A percentile compares a stretch with the other conserved stretches of the same genome.
phyloP scores from a whole-genome alignment of 257 asterid genomes.

The Scutellaria baicalensis region DNA sequence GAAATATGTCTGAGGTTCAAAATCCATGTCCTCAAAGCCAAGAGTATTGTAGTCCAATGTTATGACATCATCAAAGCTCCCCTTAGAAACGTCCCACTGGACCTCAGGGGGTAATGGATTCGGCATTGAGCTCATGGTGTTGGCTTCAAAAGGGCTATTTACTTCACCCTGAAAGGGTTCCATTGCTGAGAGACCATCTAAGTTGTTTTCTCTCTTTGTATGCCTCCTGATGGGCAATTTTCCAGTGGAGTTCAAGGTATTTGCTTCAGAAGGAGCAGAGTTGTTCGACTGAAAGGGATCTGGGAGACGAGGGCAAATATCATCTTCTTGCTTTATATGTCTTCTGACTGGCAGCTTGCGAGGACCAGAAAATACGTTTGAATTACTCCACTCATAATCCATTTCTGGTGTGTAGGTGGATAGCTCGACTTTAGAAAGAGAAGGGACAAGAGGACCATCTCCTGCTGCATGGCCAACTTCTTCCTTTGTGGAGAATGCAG shows the following conservation, averaged over 20 bases:
- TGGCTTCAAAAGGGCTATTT: slow-evolving; percentile 17
- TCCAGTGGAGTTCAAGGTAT: slow-evolving; percentile 27
- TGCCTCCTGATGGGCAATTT: slow-evolving; percentile 50
- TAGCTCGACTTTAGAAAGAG: slow-evolving; percentile 1
- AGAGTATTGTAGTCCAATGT: slow-evolving; percentile 34
- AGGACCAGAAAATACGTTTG: slow-evolving; percentile 36
- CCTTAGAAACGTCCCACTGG: slow-evolving; percentile 52
- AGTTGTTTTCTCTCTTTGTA: slow-evolving; percentile 25
- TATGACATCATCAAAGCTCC: slow-evolving; percentile 38
- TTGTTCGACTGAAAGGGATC: slow-evolving; percentile 24
- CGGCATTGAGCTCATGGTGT: neutral
- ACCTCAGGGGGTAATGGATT: slow-evolving; percentile 25
- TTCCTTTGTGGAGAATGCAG: slow-evolving; percentile 5
- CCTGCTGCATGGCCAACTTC: neutral
- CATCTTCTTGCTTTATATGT: slow-evolving; percentile 41
- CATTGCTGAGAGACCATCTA: slow-evolving; percentile 16
- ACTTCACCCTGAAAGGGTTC: slow-evolving; percentile 11
- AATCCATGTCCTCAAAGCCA: slow-evolving; percentile 53
- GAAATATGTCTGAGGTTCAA: slow-evolving; percentile 94
- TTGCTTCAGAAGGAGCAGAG: slow-evolving; percentile 27
- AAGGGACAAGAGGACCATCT: too few relatives aligned
- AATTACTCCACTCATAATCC: slow-evolving; percentile 31
- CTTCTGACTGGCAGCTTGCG: slow-evolving; percentile 67
- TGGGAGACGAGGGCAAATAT: slow-evolving; percentile 14
- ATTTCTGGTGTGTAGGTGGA: slow-evolving; percentile 12